Evolutionary conservation across 2,329 filamentous ascomycete genomes (phyloP).

Genomic region (Beauveria sp.): DNA sequence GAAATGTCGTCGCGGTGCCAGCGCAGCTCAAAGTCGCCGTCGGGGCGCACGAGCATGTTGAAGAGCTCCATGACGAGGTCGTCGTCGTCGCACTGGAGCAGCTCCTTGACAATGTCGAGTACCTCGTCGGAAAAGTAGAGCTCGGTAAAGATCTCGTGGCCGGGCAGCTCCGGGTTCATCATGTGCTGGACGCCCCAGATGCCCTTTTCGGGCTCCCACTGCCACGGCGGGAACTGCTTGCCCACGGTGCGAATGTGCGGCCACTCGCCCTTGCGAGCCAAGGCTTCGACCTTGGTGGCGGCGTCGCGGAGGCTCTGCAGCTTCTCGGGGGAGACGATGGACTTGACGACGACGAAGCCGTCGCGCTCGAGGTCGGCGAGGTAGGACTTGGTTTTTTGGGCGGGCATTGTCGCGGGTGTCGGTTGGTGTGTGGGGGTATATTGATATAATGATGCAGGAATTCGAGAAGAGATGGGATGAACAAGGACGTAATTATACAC

Average conservation of each 20-base stretch:
- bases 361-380: constrained; percentile 53
- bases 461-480: not conserved
- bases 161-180: constrained; percentile 63
- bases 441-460: not conserved
- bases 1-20: constrained; percentile 86
- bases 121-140: constrained; percentile 66
- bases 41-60: constrained; percentile 74
- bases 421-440: not conserved
- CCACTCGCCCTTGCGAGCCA: constrained; percentile 67
- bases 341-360: constrained; percentile 69
- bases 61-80: constrained; percentile 79
- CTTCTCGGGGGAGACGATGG: constrained; percentile 49
- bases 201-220: constrained; percentile 48
- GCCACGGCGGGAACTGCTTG: constrained; percentile 89
- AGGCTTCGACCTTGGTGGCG: constrained; percentile 46
- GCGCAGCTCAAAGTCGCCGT: constrained; percentile 61
- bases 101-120: constrained; percentile 53
- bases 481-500: not conserved
- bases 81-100: constrained; percentile 51
- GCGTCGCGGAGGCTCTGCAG: constrained; percentile 54
- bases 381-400: constrained; percentile 14
- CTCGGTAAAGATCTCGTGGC: constrained; percentile 52
- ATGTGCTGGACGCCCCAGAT: constrained; percentile 91
- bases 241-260: constrained; percentile 75
- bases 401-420: constrained; percentile 13